A percentile compares a stretch with the other conserved stretches of the same genome.
phyloP scores from a whole-genome alignment of 2,329 filamentous ascomycete genomes.

The Talaromyces funiculosus region DNA sequence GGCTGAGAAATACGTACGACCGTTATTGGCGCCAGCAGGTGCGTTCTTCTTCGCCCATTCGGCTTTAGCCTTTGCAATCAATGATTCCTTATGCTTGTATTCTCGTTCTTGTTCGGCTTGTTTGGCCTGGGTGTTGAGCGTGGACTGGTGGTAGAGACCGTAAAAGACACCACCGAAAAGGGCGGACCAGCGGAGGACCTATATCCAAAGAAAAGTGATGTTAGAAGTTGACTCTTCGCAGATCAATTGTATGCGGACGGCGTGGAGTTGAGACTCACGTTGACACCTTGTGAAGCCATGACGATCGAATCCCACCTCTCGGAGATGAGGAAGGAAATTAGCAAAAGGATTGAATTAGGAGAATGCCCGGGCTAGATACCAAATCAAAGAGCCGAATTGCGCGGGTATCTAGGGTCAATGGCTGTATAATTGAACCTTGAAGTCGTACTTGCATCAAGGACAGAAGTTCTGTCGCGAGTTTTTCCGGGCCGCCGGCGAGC shows the following conservation, averaged over 20 bases:
- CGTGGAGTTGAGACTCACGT: constrained; percentile 43
- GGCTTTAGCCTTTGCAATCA: constrained; percentile 89
- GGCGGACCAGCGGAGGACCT: constrained; percentile 97
- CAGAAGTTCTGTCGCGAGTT: constrained; percentile 40
- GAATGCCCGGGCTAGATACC: constrained; percentile 25
- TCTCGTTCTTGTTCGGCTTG: constrained; percentile 67
- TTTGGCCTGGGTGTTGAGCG: constrained; percentile 67
- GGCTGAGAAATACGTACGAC: constrained; percentile 28
- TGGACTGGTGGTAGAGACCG: constrained; percentile 87
- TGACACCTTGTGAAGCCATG: constrained; percentile 65
- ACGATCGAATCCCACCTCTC: constrained; percentile 33
- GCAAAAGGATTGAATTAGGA: neutral
- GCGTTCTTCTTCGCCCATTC: constrained; percentile 76
- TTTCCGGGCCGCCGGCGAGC: constrained; percentile 33
- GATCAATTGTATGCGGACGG: neutral
- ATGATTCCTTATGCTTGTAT: constrained; percentile 81
- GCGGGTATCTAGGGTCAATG: constrained; percentile 34
- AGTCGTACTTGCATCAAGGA: constrained; percentile 11
- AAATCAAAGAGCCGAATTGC: constrained; percentile 21
- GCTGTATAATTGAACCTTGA: constrained; percentile 20
- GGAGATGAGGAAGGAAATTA: constrained; percentile 32
- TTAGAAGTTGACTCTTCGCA: neutral
- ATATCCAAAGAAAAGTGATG: constrained; percentile 15
- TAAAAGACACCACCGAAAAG: constrained; percentile 90
- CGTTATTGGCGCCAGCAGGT: constrained; percentile 42